These are phyloP conservation scores for Fusarium sp. DNA, from an alignment of 2,329 filamentous ascomycete species.

Conservation along the genomic window DNA sequence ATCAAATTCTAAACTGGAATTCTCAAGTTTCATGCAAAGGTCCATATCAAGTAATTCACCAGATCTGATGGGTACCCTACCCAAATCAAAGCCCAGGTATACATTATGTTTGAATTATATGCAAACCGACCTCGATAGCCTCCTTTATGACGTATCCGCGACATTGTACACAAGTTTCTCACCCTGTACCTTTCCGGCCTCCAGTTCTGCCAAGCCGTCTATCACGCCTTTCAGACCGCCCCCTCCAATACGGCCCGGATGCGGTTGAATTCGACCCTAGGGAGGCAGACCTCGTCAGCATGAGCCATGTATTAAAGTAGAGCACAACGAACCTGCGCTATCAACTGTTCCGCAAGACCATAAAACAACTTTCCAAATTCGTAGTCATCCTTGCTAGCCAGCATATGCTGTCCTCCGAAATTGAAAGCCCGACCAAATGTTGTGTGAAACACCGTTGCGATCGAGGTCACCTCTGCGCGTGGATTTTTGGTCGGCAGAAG, in stretches of 20 bases:
- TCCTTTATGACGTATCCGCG: background rate
- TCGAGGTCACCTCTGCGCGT: background rate
- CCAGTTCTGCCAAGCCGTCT: background rate
- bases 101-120: background rate
- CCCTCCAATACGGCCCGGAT: background rate
- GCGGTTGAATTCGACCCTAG: background rate
- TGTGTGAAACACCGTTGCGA: background rate
- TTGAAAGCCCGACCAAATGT: background rate
- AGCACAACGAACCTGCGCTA: background rate
- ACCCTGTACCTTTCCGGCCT: background rate
- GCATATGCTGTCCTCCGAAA: background rate
- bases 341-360: background rate
- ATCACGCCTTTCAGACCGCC: background rate
- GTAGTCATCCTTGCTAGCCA: background rate
- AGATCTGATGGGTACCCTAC: too few species aligned
- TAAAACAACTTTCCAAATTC: background rate
- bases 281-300: background rate
- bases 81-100: too few species aligned
- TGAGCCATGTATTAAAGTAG: background rate
- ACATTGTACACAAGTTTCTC: background rate
- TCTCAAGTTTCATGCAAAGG: background rate
- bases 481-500: background rate
- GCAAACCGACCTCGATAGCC: rapidly evolving
- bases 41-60: too few species aligned
- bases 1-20: rapidly evolving